These are phyloP conservation scores for Cryptococcus neoformans DNA, from an alignment of 1,284 basidiomycete genomes.

Conservation along the genomic window DNA sequence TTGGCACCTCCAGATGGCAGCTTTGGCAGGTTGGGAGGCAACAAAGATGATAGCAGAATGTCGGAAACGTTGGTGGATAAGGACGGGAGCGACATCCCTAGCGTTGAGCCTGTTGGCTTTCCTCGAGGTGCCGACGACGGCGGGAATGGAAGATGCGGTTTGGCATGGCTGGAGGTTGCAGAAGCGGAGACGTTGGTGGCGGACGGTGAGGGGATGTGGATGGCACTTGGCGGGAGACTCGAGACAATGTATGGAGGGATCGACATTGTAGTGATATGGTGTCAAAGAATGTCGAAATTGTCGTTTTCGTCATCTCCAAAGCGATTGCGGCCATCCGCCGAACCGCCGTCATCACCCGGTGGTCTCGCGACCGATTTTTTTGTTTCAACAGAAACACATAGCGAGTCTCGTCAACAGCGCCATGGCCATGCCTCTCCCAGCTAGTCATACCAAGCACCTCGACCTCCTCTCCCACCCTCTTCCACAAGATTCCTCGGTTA, in stretches of 20 bases:
- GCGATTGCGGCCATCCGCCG: neutral
- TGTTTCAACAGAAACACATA: neutral
- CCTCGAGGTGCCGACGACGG: constrained; percentile 3
- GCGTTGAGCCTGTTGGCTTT: neutral
- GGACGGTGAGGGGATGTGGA: constrained; percentile 10
- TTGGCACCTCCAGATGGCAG: constrained; percentile 12
- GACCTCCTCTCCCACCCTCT: constrained; percentile 56
- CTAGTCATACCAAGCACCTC: constrained; percentile 61
- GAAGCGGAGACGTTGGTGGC: neutral
- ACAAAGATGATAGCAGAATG: constrained; percentile 34
- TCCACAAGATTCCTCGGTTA: constrained; percentile 32
- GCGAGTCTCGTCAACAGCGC: neutral
- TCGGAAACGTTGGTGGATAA: constrained; percentile 43
- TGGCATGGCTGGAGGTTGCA: neutral
- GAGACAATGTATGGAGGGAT: constrained; percentile 7
- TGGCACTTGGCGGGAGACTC: constrained; percentile 6
- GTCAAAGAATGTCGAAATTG: too few relatives aligned
- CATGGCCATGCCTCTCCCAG: constrained; percentile 11
- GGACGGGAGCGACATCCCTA: constrained; percentile 4
- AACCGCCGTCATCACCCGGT: neutral
- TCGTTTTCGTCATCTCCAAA: neutral
- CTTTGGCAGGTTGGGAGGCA: constrained; percentile 43
- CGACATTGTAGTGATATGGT: too few relatives aligned
- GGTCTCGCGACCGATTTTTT: neutral
- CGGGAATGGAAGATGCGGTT: constrained; percentile 6